These are phyloP conservation scores for Lyophyllum decastes DNA, from an alignment of 768 basidiomycete genomes.

Conservation along the genomic window DNA sequence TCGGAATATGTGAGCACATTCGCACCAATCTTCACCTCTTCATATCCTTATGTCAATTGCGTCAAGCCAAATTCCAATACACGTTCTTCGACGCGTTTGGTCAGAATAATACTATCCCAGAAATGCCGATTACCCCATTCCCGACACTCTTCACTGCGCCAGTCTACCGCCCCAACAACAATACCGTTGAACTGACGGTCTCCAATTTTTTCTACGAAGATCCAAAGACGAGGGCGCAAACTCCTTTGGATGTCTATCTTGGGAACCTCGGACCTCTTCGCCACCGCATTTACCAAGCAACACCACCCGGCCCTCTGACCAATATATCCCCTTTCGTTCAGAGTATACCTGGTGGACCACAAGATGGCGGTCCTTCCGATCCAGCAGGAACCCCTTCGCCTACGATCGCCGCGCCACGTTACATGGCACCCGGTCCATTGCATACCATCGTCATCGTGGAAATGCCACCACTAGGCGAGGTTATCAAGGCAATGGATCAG, in stretches of 20 bases:
- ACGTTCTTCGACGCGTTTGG: slow-evolving; percentile 92
- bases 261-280: slow-evolving; percentile 86
- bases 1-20: slow-evolving; percentile 83
- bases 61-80: slow-evolving; percentile 87
- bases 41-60: background rate
- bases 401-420: slow-evolving; percentile 43
- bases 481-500: slow-evolving; percentile 78
- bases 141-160: slow-evolving; percentile 85
- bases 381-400: slow-evolving; percentile 29
- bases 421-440: slow-evolving; percentile 50
- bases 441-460: slow-evolving; percentile 87
- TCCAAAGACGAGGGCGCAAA: slow-evolving; percentile 59
- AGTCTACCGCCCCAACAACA: slow-evolving; percentile 65
- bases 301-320: slow-evolving; percentile 68
- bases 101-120: slow-evolving; percentile 74
- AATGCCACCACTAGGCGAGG: slow-evolving; percentile 74
- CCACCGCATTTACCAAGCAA: slow-evolving; percentile 75
- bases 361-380: slow-evolving; percentile 32
- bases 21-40: slow-evolving; percentile 3
- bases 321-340: slow-evolving; percentile 61
- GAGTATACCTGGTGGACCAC: slow-evolving; percentile 40
- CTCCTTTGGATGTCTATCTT: slow-evolving; percentile 86
- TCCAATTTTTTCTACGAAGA: slow-evolving; percentile 88
- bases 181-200: slow-evolving; percentile 81
- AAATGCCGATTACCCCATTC: slow-evolving; percentile 85